Evolutionary conservation across 129 eudicot genomes (phyloP).

Genomic region (Chrysanthemum makinoi): DNA sequence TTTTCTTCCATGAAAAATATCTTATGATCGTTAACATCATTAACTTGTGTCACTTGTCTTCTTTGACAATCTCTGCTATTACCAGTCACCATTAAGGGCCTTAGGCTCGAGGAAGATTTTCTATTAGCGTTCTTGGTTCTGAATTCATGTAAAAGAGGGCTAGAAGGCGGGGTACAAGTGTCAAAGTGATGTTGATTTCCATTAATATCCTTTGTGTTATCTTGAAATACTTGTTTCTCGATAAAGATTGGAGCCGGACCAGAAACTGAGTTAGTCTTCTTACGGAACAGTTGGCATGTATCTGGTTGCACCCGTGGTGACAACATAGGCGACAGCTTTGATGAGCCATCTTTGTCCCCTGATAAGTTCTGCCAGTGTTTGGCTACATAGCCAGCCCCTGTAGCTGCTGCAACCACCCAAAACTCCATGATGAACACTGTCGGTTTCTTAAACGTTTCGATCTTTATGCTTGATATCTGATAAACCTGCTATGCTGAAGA

Average conservation of each 20-base stretch:
- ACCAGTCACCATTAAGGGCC: conserved; percentile 47
- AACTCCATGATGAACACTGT: conserved; percentile 49
- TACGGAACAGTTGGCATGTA: conserved; percentile 29
- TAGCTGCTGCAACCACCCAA: conserved; percentile 90
- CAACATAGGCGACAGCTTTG: conserved; percentile 16
- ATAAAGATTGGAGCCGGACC: too few relatives aligned
- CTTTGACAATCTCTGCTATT: conserved; percentile 22
- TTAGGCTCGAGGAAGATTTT: conserved; percentile 28
- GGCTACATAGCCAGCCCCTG: conserved; percentile 78
- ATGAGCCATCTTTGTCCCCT: conserved; percentile 41
- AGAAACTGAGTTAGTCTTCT: conserved; percentile 34
- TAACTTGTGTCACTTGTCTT: conserved; percentile 20
- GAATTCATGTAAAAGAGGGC: conserved; percentile 15
- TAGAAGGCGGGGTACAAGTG: conserved; percentile 1
- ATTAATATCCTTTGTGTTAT: background rate
- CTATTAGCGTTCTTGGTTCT: conserved; percentile 23
- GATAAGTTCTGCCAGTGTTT: conserved; percentile 57
- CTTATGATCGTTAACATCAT: conserved; percentile 25
- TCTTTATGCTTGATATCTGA: background rate
- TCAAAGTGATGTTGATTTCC: conserved; percentile 7
- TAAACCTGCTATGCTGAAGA: conserved; percentile 5
- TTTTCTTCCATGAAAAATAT: conserved; percentile 26
- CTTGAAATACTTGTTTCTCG: conserved; percentile 1
- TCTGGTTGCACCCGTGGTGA: conserved; percentile 35
- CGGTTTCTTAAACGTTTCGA: conserved; percentile 1